Conservation (phyloP, 805 yeast genomes). For the Pichia occidentalis region DNA sequence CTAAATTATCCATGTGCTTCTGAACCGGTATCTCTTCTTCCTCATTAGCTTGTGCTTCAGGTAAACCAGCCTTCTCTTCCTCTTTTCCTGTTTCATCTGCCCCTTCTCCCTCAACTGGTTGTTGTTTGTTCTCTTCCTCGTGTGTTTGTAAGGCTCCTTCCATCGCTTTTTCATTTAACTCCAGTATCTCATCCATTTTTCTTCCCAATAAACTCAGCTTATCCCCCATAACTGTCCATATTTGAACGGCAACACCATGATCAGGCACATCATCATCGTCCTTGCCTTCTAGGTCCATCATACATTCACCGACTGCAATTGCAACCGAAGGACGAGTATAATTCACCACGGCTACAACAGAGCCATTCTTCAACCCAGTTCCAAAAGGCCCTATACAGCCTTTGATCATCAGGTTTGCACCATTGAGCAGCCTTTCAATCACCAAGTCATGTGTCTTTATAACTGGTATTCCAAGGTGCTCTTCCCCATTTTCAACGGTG, state of each 20-base stretch:
- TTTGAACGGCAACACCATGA: conserved; percentile 72
- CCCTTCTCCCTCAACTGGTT: neutral
- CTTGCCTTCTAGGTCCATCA: conserved; percentile 38
- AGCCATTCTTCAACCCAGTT: conserved; percentile 38
- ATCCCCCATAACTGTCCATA: conserved; percentile 66
- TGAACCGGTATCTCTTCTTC: too few species aligned
- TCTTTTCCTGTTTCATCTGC: conserved; percentile 3
- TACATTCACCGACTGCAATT: conserved; percentile 65
- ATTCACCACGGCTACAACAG: conserved; percentile 66
- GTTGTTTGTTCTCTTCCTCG: too few species aligned
- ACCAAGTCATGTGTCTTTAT: conserved; percentile 71
- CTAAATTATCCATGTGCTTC: neutral
- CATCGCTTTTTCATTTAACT: neutral
- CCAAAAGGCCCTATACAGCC: conserved; percentile 64
- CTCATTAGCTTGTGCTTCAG: too few species aligned
- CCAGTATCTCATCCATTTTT: conserved; percentile 6
- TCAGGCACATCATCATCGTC: conserved; percentile 45
- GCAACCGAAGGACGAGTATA: conserved; percentile 53
- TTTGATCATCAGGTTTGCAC: conserved; percentile 78
- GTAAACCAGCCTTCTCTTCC: too few species aligned
- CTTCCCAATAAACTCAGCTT: conserved; percentile 49
- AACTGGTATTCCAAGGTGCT: conserved; percentile 40
- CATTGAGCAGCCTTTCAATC: conserved; percentile 59
- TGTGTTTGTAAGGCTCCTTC: neutral
- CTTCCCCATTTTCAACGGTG: conserved; percentile 20